Percentiles rank a stretch among this genome's conserved stretches.
These are phyloP conservation scores for Capsicum pubescens DNA, from an alignment of 257 asterid species.

Conservation along the genomic window DNA sequence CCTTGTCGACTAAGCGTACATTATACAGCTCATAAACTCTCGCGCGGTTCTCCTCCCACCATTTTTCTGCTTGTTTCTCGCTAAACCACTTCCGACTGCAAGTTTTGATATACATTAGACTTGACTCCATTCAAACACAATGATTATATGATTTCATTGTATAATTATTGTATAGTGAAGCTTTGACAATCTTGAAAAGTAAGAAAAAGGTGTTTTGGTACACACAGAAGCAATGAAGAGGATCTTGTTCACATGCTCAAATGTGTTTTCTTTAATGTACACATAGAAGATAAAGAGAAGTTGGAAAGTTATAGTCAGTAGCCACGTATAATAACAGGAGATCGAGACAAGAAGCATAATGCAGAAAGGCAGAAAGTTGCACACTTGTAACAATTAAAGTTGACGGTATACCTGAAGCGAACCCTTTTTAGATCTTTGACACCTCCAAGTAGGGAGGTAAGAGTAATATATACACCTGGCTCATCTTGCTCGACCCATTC, in stretches of 20 bases:
- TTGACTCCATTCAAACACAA: slow-evolving; percentile 12
- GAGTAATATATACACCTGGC: slow-evolving; percentile 95
- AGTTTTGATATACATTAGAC: slow-evolving; percentile 1
- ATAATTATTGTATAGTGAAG: neutral
- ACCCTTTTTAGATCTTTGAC: slow-evolving; percentile 91
- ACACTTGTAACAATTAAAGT: neutral
- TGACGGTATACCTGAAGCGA: slow-evolving; percentile 81
- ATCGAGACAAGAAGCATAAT: too few species aligned
- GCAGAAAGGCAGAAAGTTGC: neutral
- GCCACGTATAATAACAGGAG: too few species aligned
- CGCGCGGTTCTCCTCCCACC: slow-evolving; percentile 85
- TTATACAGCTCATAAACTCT: slow-evolving; percentile 70
- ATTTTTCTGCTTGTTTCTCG: slow-evolving; percentile 81
- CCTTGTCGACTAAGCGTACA: slow-evolving; percentile 65
- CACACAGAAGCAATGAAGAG: neutral
- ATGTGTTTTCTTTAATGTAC: neutral
- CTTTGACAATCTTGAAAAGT: neutral
- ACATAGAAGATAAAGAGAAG: neutral
- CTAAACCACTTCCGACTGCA: slow-evolving; percentile 65
- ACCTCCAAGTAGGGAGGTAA: slow-evolving; percentile 92
- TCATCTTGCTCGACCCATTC: slow-evolving; percentile 99
- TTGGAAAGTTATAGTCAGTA: too few species aligned
- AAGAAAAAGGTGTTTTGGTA: neutral
- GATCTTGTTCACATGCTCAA: slow-evolving; percentile 22
- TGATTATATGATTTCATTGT: slow-evolving; percentile 1